Evolutionary conservation across 139 green algal species (phyloP).

Genomic region (Chlamydomonas sphaeroides): DNA sequence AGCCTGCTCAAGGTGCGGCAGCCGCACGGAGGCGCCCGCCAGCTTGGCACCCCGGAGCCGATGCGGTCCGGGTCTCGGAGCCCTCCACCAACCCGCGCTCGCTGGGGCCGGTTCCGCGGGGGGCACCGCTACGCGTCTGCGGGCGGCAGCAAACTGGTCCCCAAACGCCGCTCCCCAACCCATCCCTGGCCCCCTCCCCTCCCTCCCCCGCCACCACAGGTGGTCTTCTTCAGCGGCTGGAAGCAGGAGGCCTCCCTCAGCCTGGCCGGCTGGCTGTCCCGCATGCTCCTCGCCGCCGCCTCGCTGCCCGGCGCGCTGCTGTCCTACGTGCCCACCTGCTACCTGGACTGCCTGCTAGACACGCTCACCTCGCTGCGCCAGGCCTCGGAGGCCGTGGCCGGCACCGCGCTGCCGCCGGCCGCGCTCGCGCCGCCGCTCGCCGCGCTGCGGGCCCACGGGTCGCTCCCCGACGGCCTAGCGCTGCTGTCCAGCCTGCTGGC

Average conservation of each 20-base stretch:
- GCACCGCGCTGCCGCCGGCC: background rate
- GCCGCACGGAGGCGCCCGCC: background rate
- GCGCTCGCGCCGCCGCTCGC: background rate
- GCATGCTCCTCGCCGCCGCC: conserved; percentile 41
- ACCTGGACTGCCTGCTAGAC: conserved; percentile 52
- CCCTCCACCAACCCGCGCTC: conserved; percentile 3
- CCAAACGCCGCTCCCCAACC: background rate
- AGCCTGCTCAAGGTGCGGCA: conserved; percentile 59
- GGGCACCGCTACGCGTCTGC: too few species aligned
- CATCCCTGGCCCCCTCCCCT: too few species aligned
- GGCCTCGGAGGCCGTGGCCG: background rate
- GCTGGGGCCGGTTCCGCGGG: too few species aligned
- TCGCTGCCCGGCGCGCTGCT: conserved; percentile 51
- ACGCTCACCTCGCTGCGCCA: background rate
- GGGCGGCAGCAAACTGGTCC: too few species aligned
- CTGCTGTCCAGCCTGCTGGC: conserved; percentile 32
- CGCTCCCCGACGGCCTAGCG: conserved; percentile 20
- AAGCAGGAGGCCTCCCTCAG: conserved; percentile 42
- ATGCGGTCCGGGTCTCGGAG: too few species aligned
- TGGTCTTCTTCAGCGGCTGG: conserved; percentile 54
- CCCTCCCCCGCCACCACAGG: conserved; percentile 3
- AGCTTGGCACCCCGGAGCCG: background rate
- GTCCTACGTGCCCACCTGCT: conserved; percentile 61
- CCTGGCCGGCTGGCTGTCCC: conserved; percentile 13
- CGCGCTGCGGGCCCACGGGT: conserved; percentile 16